Conservation (phyloP, 768 basidiomycete genomes). For the Cantharellus anzutake region DNA sequence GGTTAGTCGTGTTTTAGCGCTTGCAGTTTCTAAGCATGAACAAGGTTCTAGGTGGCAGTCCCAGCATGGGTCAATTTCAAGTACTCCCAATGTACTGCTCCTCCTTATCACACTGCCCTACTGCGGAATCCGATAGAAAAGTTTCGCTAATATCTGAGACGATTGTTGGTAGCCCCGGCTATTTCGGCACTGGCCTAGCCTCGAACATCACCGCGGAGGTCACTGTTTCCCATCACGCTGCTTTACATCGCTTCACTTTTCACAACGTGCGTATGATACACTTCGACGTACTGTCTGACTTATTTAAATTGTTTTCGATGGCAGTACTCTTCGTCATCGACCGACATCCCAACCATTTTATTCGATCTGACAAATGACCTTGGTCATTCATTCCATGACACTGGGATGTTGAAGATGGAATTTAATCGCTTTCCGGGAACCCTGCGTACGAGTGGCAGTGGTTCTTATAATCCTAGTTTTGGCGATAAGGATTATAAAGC, state of each 20-base stretch:
- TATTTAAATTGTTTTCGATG: background rate
- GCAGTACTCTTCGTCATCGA: conserved; percentile 11
- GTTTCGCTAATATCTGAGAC: conserved; percentile 15
- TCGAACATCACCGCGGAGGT: conserved; percentile 32
- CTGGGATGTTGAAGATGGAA: conserved; percentile 19
- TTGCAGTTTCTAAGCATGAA: background rate
- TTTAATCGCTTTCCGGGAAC: conserved; percentile 25
- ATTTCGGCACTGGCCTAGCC: background rate
- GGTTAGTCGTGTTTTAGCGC: background rate
- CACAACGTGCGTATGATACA: conserved; percentile 15
- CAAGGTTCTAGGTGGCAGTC: background rate
- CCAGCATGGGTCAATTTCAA: background rate
- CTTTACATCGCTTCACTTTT: conserved; percentile 40
- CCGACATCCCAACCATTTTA: conserved; percentile 29
- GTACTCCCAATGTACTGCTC: background rate
- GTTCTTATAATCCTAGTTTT: conserved; percentile 34
- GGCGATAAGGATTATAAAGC: conserved; percentile 39
- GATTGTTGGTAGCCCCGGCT: background rate
- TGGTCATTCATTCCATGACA: conserved; percentile 30
- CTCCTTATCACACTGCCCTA: conserved; percentile 13
- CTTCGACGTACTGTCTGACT: background rate
- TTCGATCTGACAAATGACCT: conserved; percentile 49
- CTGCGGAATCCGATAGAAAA: conserved; percentile 29
- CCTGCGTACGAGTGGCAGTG: conserved; percentile 28
- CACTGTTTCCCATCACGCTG: conserved; percentile 38